Conservation (phyloP, 371 early-diverging fungal genomes). For the Mortierella sp. region DNA sequence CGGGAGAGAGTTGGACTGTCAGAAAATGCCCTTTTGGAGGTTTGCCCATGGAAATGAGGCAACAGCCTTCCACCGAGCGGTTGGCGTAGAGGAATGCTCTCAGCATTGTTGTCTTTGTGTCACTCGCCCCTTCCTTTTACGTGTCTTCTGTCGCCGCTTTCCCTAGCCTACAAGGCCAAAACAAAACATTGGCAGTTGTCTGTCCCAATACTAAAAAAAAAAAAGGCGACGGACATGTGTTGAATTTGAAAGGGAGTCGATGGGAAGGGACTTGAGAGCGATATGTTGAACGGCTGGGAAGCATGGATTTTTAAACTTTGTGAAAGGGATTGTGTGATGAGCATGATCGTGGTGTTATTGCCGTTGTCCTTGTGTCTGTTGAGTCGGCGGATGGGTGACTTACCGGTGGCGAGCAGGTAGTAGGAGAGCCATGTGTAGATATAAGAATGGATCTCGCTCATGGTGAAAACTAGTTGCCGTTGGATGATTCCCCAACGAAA, state of each 20-base stretch:
- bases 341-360: background rate
- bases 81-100: background rate
- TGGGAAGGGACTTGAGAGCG: background rate
- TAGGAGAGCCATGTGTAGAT: slow-evolving; percentile 40
- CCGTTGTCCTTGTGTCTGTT: background rate
- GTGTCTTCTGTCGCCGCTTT: background rate
- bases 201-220: background rate
- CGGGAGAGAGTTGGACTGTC: background rate
- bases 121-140: background rate
- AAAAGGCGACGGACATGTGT: background rate
- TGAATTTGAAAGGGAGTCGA: background rate
- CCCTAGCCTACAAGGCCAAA: background rate
- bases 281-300: background rate
- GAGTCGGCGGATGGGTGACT: slow-evolving; percentile 10
- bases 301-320: background rate
- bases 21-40: background rate
- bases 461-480: slow-evolving; percentile 19
- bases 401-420: slow-evolving; percentile 38
- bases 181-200: background rate
- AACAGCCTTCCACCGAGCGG: background rate
- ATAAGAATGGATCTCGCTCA: slow-evolving; percentile 13
- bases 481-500: background rate
- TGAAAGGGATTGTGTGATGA: background rate
- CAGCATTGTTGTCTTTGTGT: background rate
- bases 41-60: background rate